Evolutionary conservation across 495 filamentous ascomycete species (phyloP), one percentile per base, ranked within the genome.

Genomic region (Aspergillus baeticus): DNA sequence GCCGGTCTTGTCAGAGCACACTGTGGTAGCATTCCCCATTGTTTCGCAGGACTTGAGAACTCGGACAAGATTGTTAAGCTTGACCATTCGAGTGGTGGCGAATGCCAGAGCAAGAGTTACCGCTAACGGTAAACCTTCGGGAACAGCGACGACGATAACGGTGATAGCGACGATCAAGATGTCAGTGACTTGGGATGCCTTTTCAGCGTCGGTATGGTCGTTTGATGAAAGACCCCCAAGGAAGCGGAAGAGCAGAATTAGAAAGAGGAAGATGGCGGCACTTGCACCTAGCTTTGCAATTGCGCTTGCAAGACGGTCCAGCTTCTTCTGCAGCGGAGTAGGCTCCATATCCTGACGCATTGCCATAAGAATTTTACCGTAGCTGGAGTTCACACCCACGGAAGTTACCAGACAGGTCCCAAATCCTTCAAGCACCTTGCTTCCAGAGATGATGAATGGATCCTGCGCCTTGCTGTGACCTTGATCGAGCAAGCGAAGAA

Each of bases 361-460:
- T n/a, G 88, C 83, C 86, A 95, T 91, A 71, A 95, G 81, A 31
- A 88, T 93, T 63, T 88, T 90, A 55, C 91, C 91, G 64, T 90
- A 90, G 63, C 81, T 88, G 0, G 90, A 93, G 65, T 92, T 81
- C 17, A 91, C 72, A 51, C 91, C 91, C 18, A 87, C 88, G 14
- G 88, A 85, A 4, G 90, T 92, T 31, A 91, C 87, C 59, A 92
- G 66, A 68, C 87, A 94, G 1, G 84, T 89, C 1, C 91, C 91
- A 22, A 94, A 82, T 22, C 93, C 93, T 71, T 98, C 93, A 45
- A 91, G 89, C 29, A 98, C 90, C 67, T 94, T 94, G 10, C 87
- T 85, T 31, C 93, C 93, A 10, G 93, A 97, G 39, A 96, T 81
- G 60, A 98, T 95, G 68, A 98, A 96, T 0, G 92, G 92, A 60